Conservation (phyloP, 202 grass and related monocot species). For the Panicum hallii region DNA sequence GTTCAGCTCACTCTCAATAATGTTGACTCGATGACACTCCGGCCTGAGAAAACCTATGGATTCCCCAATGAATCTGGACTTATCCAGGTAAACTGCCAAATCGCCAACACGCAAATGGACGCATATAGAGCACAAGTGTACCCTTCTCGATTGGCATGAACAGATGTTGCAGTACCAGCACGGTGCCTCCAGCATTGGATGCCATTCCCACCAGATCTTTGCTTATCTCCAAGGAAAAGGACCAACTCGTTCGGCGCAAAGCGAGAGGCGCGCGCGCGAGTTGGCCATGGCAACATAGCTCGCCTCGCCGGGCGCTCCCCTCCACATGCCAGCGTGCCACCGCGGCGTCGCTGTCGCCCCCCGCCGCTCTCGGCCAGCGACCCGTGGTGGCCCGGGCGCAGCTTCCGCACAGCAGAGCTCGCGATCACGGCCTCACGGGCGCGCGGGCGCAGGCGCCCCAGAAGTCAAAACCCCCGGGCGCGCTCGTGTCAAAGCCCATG, state of each 20-base stretch:
- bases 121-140: neutral
- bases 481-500: neutral
- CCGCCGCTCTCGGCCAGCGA: constrained; percentile 12
- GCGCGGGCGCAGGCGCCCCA: neutral
- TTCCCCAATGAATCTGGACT: too few relatives aligned
- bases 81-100: too few relatives aligned
- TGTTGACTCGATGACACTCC: too few relatives aligned
- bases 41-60: too few relatives aligned
- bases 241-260: neutral
- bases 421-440: constrained; percentile 23
- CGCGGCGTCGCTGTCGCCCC: neutral
- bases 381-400: neutral
- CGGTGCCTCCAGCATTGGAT: neutral
- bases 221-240: neutral
- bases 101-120: neutral
- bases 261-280: neutral
- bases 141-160: neutral
- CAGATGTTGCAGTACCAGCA: neutral
- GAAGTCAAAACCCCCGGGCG: constrained; percentile 13
- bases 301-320: neutral
- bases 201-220: neutral
- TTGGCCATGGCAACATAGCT: neutral
- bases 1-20: too few relatives aligned
- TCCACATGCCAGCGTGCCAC: neutral
- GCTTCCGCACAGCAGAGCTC: neutral